These are phyloP conservation scores for Phaffomyces opuntiae DNA, from an alignment of 805 yeast genomes.

Conservation along the genomic window DNA sequence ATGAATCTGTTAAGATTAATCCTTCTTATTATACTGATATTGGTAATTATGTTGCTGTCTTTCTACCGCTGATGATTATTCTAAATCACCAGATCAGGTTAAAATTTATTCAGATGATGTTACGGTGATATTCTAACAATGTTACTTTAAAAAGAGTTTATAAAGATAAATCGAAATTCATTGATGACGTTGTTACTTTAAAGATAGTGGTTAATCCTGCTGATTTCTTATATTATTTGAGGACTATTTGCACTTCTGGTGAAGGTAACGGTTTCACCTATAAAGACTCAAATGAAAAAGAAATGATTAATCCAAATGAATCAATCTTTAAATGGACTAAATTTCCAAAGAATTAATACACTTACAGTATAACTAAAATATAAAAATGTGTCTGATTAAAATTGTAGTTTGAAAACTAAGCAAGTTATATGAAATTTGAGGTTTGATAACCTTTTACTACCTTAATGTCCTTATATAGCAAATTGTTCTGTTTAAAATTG, in stretches of 20 bases:
- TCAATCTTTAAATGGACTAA: conserved; percentile 38
- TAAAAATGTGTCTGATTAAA: no score
- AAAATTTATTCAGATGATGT: no score
- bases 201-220: conserved; percentile 3
- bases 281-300: conserved; percentile 27
- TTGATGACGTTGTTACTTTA: conserved; percentile 23
- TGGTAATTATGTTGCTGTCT: no score
- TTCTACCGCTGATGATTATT: no score
- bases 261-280: conserved; percentile 25
- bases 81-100: no score
- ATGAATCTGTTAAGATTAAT: no score
- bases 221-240: no score
- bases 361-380: not conserved
- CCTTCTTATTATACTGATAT: no score
- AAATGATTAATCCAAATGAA: conserved; percentile 39
- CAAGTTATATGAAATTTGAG: not conserved
- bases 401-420: not conserved
- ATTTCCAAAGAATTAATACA: conserved; percentile 6
- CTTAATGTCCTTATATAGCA: conserved; percentile 3
- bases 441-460: not conserved
- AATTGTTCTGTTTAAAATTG: not conserved
- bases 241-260: no score
- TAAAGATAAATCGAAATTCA: no score
- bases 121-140: no score
- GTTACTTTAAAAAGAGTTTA: not conserved